These are phyloP conservation scores for Sanghuangporus weigelae DNA, from an alignment of 1,284 basidiomycete species.

Conservation along the genomic window DNA sequence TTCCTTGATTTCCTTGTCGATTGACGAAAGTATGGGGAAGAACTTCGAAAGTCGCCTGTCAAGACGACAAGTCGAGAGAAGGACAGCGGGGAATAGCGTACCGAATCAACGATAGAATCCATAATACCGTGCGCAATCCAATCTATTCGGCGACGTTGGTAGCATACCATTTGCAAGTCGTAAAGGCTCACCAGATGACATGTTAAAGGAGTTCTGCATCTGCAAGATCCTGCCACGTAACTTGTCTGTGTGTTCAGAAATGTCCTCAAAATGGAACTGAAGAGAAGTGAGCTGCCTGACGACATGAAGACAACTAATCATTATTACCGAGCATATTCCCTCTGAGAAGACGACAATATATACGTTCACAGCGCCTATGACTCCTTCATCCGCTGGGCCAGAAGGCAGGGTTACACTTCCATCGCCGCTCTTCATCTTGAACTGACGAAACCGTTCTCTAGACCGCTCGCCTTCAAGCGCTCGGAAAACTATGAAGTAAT, in stretches of 20 bases:
- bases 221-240: slow-evolving; percentile 69
- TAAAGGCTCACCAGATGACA: slow-evolving; percentile 58
- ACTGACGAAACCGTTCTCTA: slow-evolving; percentile 34
- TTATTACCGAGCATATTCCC: slow-evolving; percentile 81
- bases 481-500: slow-evolving; percentile 90
- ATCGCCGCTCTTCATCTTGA: slow-evolving; percentile 20
- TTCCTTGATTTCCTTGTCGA: slow-evolving; percentile 78
- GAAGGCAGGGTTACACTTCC: slow-evolving; percentile 23
- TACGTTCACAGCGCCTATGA: slow-evolving; percentile 76
- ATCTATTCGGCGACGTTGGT: slow-evolving; percentile 40
- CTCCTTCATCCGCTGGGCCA: slow-evolving; percentile 35
- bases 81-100: neutral
- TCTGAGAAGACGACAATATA: slow-evolving; percentile 90
- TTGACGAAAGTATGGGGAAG: slow-evolving; percentile 80
- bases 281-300: neutral
- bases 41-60: slow-evolving; percentile 36
- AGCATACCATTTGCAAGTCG: neutral
- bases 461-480: slow-evolving; percentile 65
- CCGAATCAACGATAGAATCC: slow-evolving; percentile 89
- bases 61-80: neutral
- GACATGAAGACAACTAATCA: neutral
- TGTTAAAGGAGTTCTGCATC: slow-evolving; percentile 51
- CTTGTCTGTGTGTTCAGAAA: slow-evolving; percentile 80
- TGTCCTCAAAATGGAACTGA: slow-evolving; percentile 91
- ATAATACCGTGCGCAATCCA: slow-evolving; percentile 94